These are phyloP conservation scores for Chaetomium fimeti DNA, from an alignment of 495 filamentous ascomycete species.

Conservation along the genomic window DNA sequence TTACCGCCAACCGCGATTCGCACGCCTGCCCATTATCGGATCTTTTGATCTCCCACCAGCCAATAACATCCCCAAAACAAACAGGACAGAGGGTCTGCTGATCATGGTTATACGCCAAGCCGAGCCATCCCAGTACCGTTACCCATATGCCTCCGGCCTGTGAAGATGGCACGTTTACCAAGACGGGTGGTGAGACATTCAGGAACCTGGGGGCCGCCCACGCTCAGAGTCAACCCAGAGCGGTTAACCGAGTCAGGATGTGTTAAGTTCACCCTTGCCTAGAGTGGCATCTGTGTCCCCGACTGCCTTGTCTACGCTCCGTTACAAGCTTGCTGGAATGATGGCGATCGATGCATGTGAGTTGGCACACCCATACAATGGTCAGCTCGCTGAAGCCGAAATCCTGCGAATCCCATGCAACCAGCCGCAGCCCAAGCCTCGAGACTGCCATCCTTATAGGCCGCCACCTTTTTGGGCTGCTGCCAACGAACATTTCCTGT, in stretches of 20 bases:
- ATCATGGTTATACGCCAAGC: conserved; percentile 27
- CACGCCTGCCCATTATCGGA: conserved; percentile 11
- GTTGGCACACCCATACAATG: conserved; percentile 12
- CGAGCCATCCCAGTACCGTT: conserved; percentile 16
- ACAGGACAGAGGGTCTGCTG: conserved; percentile 32
- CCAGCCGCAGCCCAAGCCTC: conserved; percentile 21
- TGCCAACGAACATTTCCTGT: conserved; percentile 18
- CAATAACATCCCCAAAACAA: conserved; percentile 23
- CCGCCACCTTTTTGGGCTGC: conserved; percentile 12
- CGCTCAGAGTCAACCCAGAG: conserved; percentile 10
- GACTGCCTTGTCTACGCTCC: conserved; percentile 24
- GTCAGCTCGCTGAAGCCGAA: conserved; percentile 15
- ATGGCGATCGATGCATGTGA: conserved; percentile 5
- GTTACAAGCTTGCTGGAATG: neutral
- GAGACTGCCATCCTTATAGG: conserved; percentile 20
- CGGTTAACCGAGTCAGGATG: conserved; percentile 22
- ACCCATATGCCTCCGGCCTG: conserved; percentile 7
- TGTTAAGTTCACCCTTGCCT: neutral
- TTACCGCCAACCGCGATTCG: conserved; percentile 28
- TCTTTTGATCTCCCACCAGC: conserved; percentile 13
- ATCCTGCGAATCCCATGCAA: conserved; percentile 25
- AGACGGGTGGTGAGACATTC: conserved; percentile 23
- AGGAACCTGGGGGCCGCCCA: conserved; percentile 5
- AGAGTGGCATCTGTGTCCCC: conserved; percentile 15
- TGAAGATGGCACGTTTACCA: conserved; percentile 21